Evolutionary conservation across 805 yeast genomes (phyloP), one percentile per base, ranked within the genome.

Genomic region (Saccharomycopsis synnaedendra): DNA sequence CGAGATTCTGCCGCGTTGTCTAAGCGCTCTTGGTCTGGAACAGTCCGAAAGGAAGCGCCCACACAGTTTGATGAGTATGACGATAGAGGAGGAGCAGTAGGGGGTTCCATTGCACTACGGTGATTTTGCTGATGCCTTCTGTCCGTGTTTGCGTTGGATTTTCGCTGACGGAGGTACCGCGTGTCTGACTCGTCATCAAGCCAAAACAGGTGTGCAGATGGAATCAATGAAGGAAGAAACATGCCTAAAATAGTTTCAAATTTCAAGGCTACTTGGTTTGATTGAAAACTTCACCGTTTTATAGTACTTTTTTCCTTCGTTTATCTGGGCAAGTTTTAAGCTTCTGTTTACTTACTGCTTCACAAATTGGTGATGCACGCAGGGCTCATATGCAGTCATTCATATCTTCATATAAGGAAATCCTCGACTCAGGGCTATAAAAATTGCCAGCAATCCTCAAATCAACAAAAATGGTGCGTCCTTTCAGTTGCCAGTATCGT

Each of bases 141-240:
- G 19, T 19, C 19, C 19, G 19, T 19, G 19, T 19, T 19, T 19
- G 19, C 19, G 19, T 19, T 19, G 19, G 19, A 19, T 19, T 19
- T 19, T 19, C 19, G 19, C 19, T 19, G 19, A 19, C 19, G 19
- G 19, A 19, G 6, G 46, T 11, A 27, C 36, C 35, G 43, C 30
- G 33, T 10, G 30, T 10, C 5, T n/a, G 11, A 31, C 4, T 39
- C 11, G 28, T 43, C 42, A 9, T 44, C 51, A 10, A 50, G 44
- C 51, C 53, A 50, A 3, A 50, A 31, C 32, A 46, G 52, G 10
- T 46, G 51, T 11, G 46, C 9, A 2, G 39, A 39, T 8, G 55
- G 55, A 42, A 52, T 47, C 27, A 52, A 40, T 39, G 49, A 36
- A 8, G 55, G 55, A 32, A 52, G 38, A 27, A 50, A 52, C 55